Base-by-base conservation (phyloP, 2,329 filamentous ascomycete species). In the Penicillium italicum region DNA sequence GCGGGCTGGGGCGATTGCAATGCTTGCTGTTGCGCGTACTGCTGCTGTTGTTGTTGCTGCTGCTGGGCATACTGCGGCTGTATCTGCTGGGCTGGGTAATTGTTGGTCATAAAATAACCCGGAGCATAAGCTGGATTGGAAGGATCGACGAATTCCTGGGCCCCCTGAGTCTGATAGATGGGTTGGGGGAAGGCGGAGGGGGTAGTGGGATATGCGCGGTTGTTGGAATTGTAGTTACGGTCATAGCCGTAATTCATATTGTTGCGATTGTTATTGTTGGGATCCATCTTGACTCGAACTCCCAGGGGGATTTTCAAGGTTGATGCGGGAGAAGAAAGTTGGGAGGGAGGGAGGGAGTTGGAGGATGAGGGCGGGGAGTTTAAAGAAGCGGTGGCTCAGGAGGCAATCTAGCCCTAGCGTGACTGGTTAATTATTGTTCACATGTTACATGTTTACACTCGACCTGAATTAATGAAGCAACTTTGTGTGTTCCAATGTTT, bases 121-220 rank as follows among this genome's bases (percentile, higher is more conserved):
- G 75, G 74, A 55, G 68, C 69, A 52, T 75, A 75, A 41, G 66
- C 68, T 43, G 70, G 72, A 63, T 74, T 76, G 53, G 75, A 74
- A 50, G 75, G 71, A 60, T 82, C 82, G 59, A 82, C 79, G 66
- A 87, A 84, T 63, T 85, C 83, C 72, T 85, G 82, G 44, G 81
- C 81, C 51, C 79, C 77, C 65, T 82, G 79, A 67, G 80, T 81
- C 48, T 82, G 81, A 68, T 85, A 86, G 72, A 96, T 89, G 58
- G 92, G 92, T 77, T 97, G 93, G 12, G 93, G 93, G 71, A 97
- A 97, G 56, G 92, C 96, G 62, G 93, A 97, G 50, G 93, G 93
- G 10, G 93, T 97, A 50, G 93, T 91, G 65, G 88, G 89, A 80
- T 90, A 91, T 63, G 85, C 80, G 71, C 87, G 82, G 72, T 88